Base-by-base conservation (phyloP, 306 rosid species). In the Luffa acutangula region DNA sequence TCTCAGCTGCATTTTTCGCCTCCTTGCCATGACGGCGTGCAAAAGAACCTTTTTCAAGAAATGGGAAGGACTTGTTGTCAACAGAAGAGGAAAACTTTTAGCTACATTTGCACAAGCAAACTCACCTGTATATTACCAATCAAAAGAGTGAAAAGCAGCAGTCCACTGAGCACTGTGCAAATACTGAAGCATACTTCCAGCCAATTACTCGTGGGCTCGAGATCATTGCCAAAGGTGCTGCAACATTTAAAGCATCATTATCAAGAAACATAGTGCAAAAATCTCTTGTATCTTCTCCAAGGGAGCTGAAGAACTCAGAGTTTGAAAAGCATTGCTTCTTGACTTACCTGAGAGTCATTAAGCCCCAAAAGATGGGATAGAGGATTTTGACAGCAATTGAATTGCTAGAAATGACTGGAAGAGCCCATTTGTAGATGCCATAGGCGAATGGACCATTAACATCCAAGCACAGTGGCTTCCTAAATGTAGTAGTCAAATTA, bases 181-280 rank as follows among this genome's bases (percentile, higher is more conserved):
- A 96, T 96, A 83, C 99, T 93, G 88, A 96, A 96, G 75, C 91
- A 87, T 82, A 96, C 98, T 96, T 96, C 99, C 7, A 91, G 86
- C 97, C 97, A 91, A 83, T 96, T 81, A 80, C 99, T 96, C 48
- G 99, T 93, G 10, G 99, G 99, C 84, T 96, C 99, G 57, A 96
- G 99, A 84, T 91, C 99, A 83, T 96, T 96, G 69, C 99, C 99
- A 43, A 96, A 93, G 37, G 99, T 96, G 86, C 99, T 96, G 89
- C 82, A 87, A 80, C 58, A 60, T 81, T 60, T 72, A 25, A 76
- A 66, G 63, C 64, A 76, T 31, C 31, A 56, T 41, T 41, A 18
- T 45, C 60, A 73, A 80, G 18, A 56, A 48, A 9, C 78, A 70
- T 8, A 57, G 36, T 79, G 42, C 12, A 56, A 9, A 20, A 17